Evolutionary conservation across 805 yeast species (phyloP), one percentile per base, ranked within the genome.

Genomic region (Cyberlindnera bimundalis): DNA sequence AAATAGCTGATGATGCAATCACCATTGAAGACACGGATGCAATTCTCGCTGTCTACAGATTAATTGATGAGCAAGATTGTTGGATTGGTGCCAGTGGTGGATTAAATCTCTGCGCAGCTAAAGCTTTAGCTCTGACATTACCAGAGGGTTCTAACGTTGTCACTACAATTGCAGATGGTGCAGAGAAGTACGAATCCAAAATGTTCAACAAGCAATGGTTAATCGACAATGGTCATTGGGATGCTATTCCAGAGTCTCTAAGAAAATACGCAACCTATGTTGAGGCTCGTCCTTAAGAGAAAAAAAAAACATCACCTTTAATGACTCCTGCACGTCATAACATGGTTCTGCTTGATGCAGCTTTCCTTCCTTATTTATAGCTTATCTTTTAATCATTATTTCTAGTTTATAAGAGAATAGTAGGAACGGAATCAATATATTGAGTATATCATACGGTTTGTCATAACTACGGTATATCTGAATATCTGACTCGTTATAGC

Each of bases 91-190:
- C 53, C 11, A 41, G 49, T 39, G 53, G 55, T 14, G 59, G 56
- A 2, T 28, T 55, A 32, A 55, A 55, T 36, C 39, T 55, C 21
- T 38, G 47, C 23, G 56, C 58, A 5, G 58, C 58, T 9, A 41
- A 21, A 9, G 40, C 38, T 13, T 38, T 55, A 37, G 58, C 58
- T 1, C 13, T 42, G 21, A 34, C 52, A 4, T 39, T 55, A 16
- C 59, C 59, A 16, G 46, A 50, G 31, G 58, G 58, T 1, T 55
- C 59, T 0, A 48, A 45, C 9, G 52, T 55, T 5, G 58, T 55
- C 4, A 53, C 58, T 1, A 48, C 56, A 3, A 51, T 48, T 7
- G 59, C 58, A 3, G 59, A 55, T 34, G 43, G 49, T 7, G 41
- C 53, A 11, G 54, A 52, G 17, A 43, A 53, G 30, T 55, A 55